Conservation (phyloP, 2,329 filamentous ascomycete genomes). For the Ophiosphaerella korrae region DNA sequence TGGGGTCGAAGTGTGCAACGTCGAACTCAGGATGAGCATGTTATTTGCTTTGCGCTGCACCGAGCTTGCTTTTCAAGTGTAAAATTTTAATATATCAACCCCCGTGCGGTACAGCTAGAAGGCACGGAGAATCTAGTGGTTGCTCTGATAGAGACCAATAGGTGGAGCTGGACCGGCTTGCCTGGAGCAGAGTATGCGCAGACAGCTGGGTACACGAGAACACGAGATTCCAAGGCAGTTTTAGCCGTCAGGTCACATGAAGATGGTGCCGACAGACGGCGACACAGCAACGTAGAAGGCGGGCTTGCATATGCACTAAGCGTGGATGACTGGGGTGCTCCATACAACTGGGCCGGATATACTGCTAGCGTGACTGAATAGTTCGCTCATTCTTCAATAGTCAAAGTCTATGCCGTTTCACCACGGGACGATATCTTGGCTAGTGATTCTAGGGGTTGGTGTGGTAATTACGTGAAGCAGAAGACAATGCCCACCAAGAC, state of each 20-base stretch:
- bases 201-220: not conserved
- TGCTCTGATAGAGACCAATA: too few relatives aligned
- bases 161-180: not conserved
- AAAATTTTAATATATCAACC: too few relatives aligned
- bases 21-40: not conserved
- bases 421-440: too few relatives aligned
- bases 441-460: too few relatives aligned
- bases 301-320: slow-evolving; percentile 7
- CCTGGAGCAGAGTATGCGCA: not conserved
- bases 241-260: not conserved
- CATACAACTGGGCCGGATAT: slow-evolving; percentile 11
- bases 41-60: not conserved
- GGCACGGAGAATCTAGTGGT: too few relatives aligned
- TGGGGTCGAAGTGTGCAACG: not conserved
- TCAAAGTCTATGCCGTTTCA: not conserved
- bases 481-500: too few relatives aligned
- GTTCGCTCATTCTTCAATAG: slow-evolving; percentile 5
- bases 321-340: slow-evolving; percentile 9
- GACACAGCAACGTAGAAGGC: slow-evolving; percentile 15
- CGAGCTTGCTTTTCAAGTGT: too few relatives aligned
- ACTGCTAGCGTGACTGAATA: not conserved
- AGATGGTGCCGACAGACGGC: slow-evolving; percentile 15
- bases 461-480: too few relatives aligned
- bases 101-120: too few relatives aligned
- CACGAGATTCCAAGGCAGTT: not conserved